Evolutionary conservation across 192 early-diverging fungal species (phyloP), one percentile per base, ranked within the genome.

Genomic region (Ambispora gerdemannii): DNA sequence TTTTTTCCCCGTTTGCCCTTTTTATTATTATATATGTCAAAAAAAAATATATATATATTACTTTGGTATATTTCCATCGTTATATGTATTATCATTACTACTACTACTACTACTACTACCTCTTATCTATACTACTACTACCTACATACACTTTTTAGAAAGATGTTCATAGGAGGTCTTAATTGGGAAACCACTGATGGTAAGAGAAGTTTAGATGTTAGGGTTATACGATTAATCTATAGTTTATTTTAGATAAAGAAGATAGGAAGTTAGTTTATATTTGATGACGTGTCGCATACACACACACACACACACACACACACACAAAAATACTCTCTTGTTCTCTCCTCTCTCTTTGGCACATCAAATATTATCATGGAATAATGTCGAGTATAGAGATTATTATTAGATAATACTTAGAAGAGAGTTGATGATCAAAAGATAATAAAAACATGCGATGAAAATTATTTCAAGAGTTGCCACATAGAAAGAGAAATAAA

Each of bases 141-240:
- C 31, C 33, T 55, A 68, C 67, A 15, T 60, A 49, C 31, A 36
- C 50, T 51, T 49, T 51, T 50, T 88, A 90, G 89, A 78, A 91
- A 91, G 82, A 87, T 91, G 84, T 91, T 91, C 78, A 80, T 90
- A 70, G 90, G 90, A 67, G 90, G 89, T 56, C 77, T 91, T 71
- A 91, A 90, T 76, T 91, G 89, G 89, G 90, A 91, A 73, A 91
- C 90, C 28, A 89, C 90, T 33, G 87, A 90, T 82, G 90, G 90
- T 91, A 88, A 89, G 86, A 61, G 25, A 58, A 58, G 58, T 69
- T 70, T n/a, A 24, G 52, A 30, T 64, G 30, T 34, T 43, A 43
- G 38, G 38, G 6, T 43, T 43, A 10, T 43, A 6, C 6, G n/a
- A n/a, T n/a, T n/a, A 27, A 27, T 19, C 25, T 55, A 22, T 55